phyloP scores from a whole-genome alignment of 345 rosid genomes.

The Pistacia vera region DNA sequence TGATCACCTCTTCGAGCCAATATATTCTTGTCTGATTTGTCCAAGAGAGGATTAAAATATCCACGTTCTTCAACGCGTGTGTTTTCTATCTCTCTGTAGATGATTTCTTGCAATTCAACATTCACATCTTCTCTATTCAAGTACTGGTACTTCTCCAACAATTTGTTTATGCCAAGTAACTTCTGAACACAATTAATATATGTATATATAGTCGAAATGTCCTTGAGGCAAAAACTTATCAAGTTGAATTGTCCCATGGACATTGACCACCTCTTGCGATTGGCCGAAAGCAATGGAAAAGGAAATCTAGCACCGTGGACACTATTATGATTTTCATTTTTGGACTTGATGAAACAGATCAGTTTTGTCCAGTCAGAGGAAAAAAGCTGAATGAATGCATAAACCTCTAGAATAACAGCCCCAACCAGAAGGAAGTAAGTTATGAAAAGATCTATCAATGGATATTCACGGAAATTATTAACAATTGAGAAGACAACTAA shows the following conservation, averaged over 20 bases:
- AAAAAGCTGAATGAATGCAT: background rate
- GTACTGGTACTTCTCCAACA: background rate
- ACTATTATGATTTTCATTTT: background rate
- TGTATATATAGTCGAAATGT: background rate
- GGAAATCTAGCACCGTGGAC: background rate
- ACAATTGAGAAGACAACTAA: slow-evolving; percentile 10
- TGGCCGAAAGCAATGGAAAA: background rate
- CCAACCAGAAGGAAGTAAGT: slow-evolving; percentile 17
- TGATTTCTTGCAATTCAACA: background rate
- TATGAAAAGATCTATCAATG: background rate
- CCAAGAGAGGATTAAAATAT: no score
- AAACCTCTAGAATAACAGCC: slow-evolving; percentile 13
- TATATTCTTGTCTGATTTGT: slow-evolving; percentile 1
- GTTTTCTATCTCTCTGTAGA: background rate
- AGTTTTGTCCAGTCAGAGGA: slow-evolving; percentile 29
- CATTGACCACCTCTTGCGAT: slow-evolving; percentile 18
- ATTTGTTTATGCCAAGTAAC: background rate
- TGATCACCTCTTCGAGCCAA: slow-evolving; percentile 17
- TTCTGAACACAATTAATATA: background rate
- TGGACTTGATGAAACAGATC: slow-evolving; percentile 1
- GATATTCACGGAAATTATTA: background rate
- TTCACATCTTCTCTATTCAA: background rate
- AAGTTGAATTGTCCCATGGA: slow-evolving; percentile 27
- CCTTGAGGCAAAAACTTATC: background rate
- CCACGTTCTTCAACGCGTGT: no score